Base-by-base conservation (phyloP, 2,329 filamentous ascomycete genomes). In the Aspergillus novoparasiticus region DNA sequence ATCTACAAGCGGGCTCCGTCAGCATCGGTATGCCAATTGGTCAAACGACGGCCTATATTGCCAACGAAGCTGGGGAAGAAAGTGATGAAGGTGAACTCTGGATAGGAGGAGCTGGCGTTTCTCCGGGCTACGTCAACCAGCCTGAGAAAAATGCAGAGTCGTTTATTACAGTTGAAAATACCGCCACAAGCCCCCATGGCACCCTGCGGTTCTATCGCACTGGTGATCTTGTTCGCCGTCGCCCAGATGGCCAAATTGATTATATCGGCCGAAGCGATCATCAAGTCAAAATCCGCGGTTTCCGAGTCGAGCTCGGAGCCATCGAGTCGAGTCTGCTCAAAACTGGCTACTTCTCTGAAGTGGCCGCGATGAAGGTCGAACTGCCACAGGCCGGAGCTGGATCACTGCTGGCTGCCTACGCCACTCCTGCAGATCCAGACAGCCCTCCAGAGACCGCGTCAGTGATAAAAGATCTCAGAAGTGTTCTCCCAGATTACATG, bases 221-320 rank as follows among this genome's bases (percentile, higher is more conserved):
- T n/a, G 93, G 93, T 6, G 93, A 96, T 74, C 79, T 96, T 1
- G 92, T 92, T 2, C 82, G 86, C 55, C n/a, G 43, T n/a, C 19
- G 43, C 10, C 19, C 91, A 69, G 32, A 46, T 14, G 84, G 86
- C 51, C 80, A 82, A 6, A 90, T 90, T 16, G 87, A 89, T 68
- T 90, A 86, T 71, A 87, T 90, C 6, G 93, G 93, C 11, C 84
- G 93, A 57, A 86, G 86, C 26, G 93, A 96, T 71, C 84, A 89
- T 65, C 93, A 96, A 75, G 90, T 96, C 81, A 97, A 97, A 82
- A 92, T 96, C 67, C 89, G 93, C 53, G 93, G 93, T 1, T 96
- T 95, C 83, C 86, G 93, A 58, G 93, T 97, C 68, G 93, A 97
- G 79, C 87, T 97, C 53, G 89, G 89, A 62, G 93, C 96, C 65